Evolutionary conservation across 2,329 filamentous ascomycete genomes (phyloP), one percentile per base, ranked within the genome.

Genomic region (Claviceps digitariae): DNA sequence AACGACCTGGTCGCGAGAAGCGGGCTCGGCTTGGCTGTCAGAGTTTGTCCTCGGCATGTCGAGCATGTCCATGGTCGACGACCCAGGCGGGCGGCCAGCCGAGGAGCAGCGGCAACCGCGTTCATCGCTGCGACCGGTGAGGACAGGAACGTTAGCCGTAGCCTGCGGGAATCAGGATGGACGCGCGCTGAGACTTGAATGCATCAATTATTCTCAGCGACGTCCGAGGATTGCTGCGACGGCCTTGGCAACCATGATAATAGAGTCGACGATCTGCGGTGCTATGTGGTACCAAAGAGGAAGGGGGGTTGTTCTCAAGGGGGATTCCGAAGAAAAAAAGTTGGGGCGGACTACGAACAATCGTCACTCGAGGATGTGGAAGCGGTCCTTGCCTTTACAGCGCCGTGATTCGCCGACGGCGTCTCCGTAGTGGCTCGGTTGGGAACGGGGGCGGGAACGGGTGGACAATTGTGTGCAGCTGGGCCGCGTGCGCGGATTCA

Each of bases 31-130:
- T 61, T 71, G 54, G 60, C 54, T 25, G 59, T 66, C 38, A 64
- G 59, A 54, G 68, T 63, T 62, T 73, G 72, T 52, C 63, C 66
- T 54, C 68, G 71, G 60, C 74, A 76, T 56, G 63, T 68, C 56
- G 68, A 70, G 61, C 74, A 76, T 13, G 73, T 74, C 74, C 73
- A 74, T 58, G 68, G 61, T 57, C 66, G 64, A 63, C 69, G 58
- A 61, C 65, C 62, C 54, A 67, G 62, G 56, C 70, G 66, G 63
- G 59, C 62, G 63, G 64, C 71, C 60, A 64, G 64, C 66, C 63
- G 61, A 57, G 67, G 65, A 57, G 67, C 58, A 65, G 64, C 61
- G 63, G 64, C 61, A 63, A 73, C 60, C 46, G 65, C 60, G 64
- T 70, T 75, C 74, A 76, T 76, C 55, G 60, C 60, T 60, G 25